These are phyloP conservation scores for Lithohypha guttulata DNA, from an alignment of 2,329 filamentous ascomycete species.

Conservation along the genomic window DNA sequence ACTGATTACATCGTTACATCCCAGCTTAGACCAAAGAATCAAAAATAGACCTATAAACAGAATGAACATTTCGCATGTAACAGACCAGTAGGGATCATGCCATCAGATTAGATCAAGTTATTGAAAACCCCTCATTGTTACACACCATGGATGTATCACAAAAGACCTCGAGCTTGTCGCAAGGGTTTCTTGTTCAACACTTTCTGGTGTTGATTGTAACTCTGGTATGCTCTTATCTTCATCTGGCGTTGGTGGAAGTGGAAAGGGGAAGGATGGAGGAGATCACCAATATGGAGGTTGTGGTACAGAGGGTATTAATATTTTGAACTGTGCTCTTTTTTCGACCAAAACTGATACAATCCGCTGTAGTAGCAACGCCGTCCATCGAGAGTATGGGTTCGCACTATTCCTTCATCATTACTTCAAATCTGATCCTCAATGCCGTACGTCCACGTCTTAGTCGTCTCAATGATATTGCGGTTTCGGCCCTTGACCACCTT, in stretches of 20 bases:
- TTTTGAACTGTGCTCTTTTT: too few relatives aligned
- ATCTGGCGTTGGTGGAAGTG: too few relatives aligned
- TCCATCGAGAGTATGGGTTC: too few relatives aligned
- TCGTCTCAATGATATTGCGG: slow-evolving; percentile 3
- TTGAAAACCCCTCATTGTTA: slow-evolving; percentile 37
- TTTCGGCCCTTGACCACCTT: background rate
- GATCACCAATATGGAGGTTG: background rate
- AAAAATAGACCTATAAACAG: too few relatives aligned
- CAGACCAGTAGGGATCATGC: slow-evolving; percentile 11
- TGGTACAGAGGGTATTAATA: too few relatives aligned
- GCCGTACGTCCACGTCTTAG: background rate
- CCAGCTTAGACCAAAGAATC: slow-evolving; percentile 10
- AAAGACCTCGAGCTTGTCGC: slow-evolving; percentile 6
- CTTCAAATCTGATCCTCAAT: background rate
- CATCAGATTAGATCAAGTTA: slow-evolving; percentile 56
- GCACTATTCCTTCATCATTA: too few relatives aligned
- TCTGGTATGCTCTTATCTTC: slow-evolving; percentile 10
- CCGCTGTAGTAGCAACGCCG: too few relatives aligned
- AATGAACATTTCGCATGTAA: too few relatives aligned
- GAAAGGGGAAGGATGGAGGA: background rate
- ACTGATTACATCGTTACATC: slow-evolving; percentile 18
- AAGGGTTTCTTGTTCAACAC: slow-evolving; percentile 3
- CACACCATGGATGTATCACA: background rate
- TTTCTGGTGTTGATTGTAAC: slow-evolving; percentile 1
- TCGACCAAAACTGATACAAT: too few relatives aligned